These are phyloP conservation scores for Colletotrichum incanum DNA, from an alignment of 2,329 filamentous ascomycete genomes.

Conservation along the genomic window DNA sequence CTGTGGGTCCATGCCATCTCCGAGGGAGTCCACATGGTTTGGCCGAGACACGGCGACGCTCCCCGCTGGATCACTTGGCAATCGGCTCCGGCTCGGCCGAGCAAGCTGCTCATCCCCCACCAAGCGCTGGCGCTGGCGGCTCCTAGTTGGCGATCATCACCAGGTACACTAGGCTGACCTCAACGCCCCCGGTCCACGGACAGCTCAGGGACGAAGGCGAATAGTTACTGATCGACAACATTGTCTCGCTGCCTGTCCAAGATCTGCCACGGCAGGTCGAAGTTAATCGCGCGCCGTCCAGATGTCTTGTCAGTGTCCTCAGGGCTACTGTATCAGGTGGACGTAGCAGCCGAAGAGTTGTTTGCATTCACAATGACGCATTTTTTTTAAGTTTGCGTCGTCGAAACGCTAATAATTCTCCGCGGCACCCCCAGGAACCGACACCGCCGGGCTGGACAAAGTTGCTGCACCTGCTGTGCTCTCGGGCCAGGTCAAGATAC, in stretches of 20 bases:
- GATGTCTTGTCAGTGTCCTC: conserved; percentile 23
- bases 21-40: conserved; percentile 4
- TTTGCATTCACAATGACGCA: conserved; percentile 31
- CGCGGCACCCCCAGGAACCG: conserved; percentile 15
- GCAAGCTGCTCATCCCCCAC: neutral
- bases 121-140: neutral
- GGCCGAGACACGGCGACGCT: conserved; percentile 29
- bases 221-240: conserved; percentile 23
- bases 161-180: conserved; percentile 1
- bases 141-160: neutral
- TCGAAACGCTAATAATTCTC: conserved; percentile 36
- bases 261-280: conserved; percentile 16
- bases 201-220: conserved; percentile 1
- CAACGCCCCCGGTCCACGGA: conserved; percentile 5
- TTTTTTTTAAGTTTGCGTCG: conserved; percentile 34
- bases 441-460: conserved; percentile 17
- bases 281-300: conserved; percentile 27
- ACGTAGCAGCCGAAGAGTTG: conserved; percentile 2
- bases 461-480: conserved; percentile 21
- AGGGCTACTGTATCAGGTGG: conserved; percentile 38
- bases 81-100: conserved; percentile 29
- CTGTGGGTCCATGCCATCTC: conserved; percentile 17
- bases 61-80: neutral
- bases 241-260: conserved; percentile 23
- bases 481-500: conserved; percentile 19